These are phyloP conservation scores for Leucocoprinus sp. DNA, from an alignment of 768 basidiomycete genomes.

Conservation along the genomic window DNA sequence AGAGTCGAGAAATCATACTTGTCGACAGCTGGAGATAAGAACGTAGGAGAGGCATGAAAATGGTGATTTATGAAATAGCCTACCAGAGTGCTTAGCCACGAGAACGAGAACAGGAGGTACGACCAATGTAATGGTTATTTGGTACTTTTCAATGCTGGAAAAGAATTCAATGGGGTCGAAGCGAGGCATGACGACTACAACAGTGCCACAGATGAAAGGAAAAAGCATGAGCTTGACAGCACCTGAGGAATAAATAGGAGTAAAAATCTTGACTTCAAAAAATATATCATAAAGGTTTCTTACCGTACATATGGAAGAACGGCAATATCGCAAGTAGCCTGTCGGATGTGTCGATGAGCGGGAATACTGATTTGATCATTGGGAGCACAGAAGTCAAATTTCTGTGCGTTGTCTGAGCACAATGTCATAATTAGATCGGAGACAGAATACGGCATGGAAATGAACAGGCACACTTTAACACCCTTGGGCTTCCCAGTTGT, in stretches of 20 bases:
- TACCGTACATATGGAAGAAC: slow-evolving; percentile 40
- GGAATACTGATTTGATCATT: slow-evolving; percentile 40
- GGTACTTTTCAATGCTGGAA: slow-evolving; percentile 55
- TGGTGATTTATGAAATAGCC: slow-evolving; percentile 16
- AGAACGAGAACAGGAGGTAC: slow-evolving; percentile 84
- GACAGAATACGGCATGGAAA: not conserved
- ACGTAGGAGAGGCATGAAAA: not conserved
- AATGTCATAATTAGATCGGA: not conserved
- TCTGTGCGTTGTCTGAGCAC: slow-evolving; percentile 48
- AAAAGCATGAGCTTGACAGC: slow-evolving; percentile 55
- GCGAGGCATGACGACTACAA: slow-evolving; percentile 50
- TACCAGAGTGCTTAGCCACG: slow-evolving; percentile 61
- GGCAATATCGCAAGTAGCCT: slow-evolving; percentile 59
- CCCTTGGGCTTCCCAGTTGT: slow-evolving; percentile 79
- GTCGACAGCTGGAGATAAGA: slow-evolving; percentile 39
- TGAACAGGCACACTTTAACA: slow-evolving; percentile 30
- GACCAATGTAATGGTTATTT: slow-evolving; percentile 46
- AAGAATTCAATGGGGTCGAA: slow-evolving; percentile 72
- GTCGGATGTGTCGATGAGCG: slow-evolving; percentile 34
- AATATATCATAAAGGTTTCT: not conserved
- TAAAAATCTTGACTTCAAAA: not conserved
- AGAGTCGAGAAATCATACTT: slow-evolving; percentile 62
- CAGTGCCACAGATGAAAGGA: slow-evolving; percentile 40
- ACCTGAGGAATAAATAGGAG: slow-evolving; percentile 26
- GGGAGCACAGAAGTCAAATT: slow-evolving; percentile 57